Percentiles rank a stretch among this genome's conserved stretches.
Conservation (phyloP, 805 yeast species). For the Jamesozyma hellenica region DNA sequence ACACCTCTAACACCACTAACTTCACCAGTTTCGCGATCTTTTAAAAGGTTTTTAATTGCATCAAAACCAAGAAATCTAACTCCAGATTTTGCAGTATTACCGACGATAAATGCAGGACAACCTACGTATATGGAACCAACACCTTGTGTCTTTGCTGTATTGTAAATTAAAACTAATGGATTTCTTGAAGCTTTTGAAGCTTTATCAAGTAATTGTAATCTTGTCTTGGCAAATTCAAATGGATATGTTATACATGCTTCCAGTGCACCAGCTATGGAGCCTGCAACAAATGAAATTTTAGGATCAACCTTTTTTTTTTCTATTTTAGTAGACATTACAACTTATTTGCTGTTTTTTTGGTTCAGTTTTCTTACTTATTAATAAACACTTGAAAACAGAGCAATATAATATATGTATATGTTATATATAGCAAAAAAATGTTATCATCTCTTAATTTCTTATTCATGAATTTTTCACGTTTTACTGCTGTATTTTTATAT, state of each 20-base stretch:
- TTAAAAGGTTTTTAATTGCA: slow-evolving; percentile 62
- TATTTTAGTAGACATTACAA: neutral
- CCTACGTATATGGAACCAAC: slow-evolving; percentile 76
- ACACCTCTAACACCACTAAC: slow-evolving; percentile 86
- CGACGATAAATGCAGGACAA: slow-evolving; percentile 92
- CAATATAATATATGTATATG: too few relatives aligned
- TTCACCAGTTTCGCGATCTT: slow-evolving; percentile 72
- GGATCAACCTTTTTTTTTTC: slow-evolving; percentile 43
- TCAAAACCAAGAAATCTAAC: slow-evolving; percentile 91
- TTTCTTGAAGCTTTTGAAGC: slow-evolving; percentile 59
- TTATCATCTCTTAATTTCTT: too few relatives aligned
- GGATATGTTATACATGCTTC: slow-evolving; percentile 92
- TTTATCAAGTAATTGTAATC: slow-evolving; percentile 73
- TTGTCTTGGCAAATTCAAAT: slow-evolving; percentile 91
- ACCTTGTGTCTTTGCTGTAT: slow-evolving; percentile 71
- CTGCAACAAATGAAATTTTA: slow-evolving; percentile 77
- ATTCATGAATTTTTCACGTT: too few relatives aligned
- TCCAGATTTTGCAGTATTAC: slow-evolving; percentile 94
- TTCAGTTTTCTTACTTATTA: too few relatives aligned
- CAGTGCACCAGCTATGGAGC: slow-evolving; percentile 93
- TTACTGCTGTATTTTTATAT: too few relatives aligned
- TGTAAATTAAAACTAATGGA: slow-evolving; percentile 71
- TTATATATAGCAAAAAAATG: too few relatives aligned
- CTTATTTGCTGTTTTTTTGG: too few relatives aligned
- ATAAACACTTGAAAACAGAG: too few relatives aligned